Evolutionary conservation across 2,329 filamentous ascomycete genomes (phyloP), one percentile per base, ranked within the genome.

Genomic region (Aspergillus brunneoviolaceus): DNA sequence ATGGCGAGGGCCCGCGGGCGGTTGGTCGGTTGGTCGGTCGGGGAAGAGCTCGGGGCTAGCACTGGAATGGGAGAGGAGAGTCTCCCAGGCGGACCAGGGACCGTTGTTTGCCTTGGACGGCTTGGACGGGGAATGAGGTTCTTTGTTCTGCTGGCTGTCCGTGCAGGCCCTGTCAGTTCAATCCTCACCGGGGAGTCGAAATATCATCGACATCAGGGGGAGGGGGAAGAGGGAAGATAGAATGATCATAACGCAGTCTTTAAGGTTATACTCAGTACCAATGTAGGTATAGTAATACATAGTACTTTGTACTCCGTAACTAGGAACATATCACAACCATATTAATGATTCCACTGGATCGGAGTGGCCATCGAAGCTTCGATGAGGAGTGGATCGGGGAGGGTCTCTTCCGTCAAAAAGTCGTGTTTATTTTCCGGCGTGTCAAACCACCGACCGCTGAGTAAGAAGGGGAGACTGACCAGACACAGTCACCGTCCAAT

Each of bases 51-150:
- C 19, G n/a, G 53, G 53, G 21, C 45, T 21, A 25, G 29, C 27
- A 42, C 48, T 55, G 59, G 59, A 61, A 61, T 61, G 60, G 54
- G 27, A 51, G 35, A 31, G 21, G 27, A 51, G 35, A 31, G 21
- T 23, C 49, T n/a, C 21, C 31, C 21, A 47, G 39, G 59, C 48
- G 55, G 53, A 58, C 55, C 55, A 61, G 48, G 55, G 60, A 51
- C 52, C 49, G 49, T 55, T 45, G 29, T 59, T 61, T 59, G 60
- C 49, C 60, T 59, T 33, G 12, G n/a, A 48, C 56, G 29, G 49
- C 60, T 59, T 25, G 12, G 25, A 48, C 56, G 45, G 49, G 39
- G 49, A 53, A 48, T 50, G 49, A 25, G 14, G 45, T 50, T 39
- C 31, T 39, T 55, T 49, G 57, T 33, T 33, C 12, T 23, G 21